Conservation (phyloP, 352 stramenopile genomes). For the Globisporangium iwayamae region DNA sequence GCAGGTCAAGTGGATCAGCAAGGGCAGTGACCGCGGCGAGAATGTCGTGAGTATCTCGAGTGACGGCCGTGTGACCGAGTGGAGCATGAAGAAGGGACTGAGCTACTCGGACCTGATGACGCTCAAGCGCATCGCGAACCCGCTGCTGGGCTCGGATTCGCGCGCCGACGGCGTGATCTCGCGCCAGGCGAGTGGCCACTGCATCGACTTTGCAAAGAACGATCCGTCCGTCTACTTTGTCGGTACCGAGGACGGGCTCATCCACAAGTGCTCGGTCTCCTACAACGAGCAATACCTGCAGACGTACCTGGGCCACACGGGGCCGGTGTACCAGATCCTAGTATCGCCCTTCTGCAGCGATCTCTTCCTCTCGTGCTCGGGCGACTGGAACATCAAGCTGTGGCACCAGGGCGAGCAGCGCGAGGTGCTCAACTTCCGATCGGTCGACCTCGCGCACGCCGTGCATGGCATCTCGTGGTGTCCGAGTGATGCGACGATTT, state of each 20-base stretch:
- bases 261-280: constrained; percentile 91
- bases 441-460: constrained; percentile 72
- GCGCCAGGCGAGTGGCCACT: constrained; percentile 80
- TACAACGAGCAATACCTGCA: constrained; percentile 95
- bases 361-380: constrained; percentile 86
- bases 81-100: constrained; percentile 92
- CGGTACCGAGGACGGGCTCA: constrained; percentile 88
- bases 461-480: constrained; percentile 88
- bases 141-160: constrained; percentile 57
- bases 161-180: constrained; percentile 86
- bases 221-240: constrained; percentile 89
- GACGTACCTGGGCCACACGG: constrained; percentile 86
- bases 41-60: constrained; percentile 89
- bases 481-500: constrained; percentile 76
- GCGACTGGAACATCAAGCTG: constrained; percentile 88
- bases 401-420: constrained; percentile 64
- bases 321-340: constrained; percentile 86
- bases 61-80: constrained; percentile 90
- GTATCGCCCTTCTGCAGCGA: constrained; percentile 85
- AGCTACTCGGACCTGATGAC: constrained; percentile 89
- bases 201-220: constrained; percentile 80
- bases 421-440: constrained; percentile 69
- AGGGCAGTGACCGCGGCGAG: constrained; percentile 77
- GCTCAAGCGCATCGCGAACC: constrained; percentile 82
- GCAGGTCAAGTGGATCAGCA: constrained; percentile 91